A percentile compares a stretch with the other conserved stretches of the same genome.
Conservation (phyloP, 345 rosid genomes). For the Firmiana major region DNA sequence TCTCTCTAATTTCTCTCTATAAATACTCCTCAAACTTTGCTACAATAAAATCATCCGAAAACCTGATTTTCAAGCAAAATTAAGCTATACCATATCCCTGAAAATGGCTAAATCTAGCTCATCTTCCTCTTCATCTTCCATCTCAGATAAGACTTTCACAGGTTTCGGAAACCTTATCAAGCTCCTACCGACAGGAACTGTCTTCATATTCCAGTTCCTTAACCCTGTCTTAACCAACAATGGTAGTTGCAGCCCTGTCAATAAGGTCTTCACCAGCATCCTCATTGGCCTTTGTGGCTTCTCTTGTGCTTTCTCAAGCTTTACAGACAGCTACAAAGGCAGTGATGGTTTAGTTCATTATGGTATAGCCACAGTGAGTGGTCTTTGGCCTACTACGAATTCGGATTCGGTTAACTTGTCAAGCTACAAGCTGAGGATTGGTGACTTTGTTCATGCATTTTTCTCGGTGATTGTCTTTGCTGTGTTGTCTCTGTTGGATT, state of each 20-base stretch:
- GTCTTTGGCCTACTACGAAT: slow-evolving; percentile 51
- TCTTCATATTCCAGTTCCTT: slow-evolving; percentile 75
- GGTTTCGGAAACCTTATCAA: slow-evolving; percentile 69
- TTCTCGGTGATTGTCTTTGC: slow-evolving; percentile 52
- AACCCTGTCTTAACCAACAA: slow-evolving; percentile 71
- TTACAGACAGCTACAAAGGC: slow-evolving; percentile 70
- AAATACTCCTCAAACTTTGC: neutral
- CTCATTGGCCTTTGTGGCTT: slow-evolving; percentile 60
- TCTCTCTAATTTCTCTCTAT: neutral
- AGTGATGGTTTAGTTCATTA: slow-evolving; percentile 44
- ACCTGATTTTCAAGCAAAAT: neutral
- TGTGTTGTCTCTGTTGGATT: slow-evolving; percentile 51
- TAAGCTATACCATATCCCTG: no score
- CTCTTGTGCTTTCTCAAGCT: slow-evolving; percentile 61
- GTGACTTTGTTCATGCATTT: slow-evolving; percentile 65
- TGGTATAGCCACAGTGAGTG: slow-evolving; percentile 54
- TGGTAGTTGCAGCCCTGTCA: slow-evolving; percentile 48
- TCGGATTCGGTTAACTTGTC: slow-evolving; percentile 44
- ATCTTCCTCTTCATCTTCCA: slow-evolving; percentile 25
- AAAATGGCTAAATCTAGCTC: slow-evolving; percentile 6
- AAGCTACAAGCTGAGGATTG: slow-evolving; percentile 42
- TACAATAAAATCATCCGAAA: neutral
- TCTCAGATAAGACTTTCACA: slow-evolving; percentile 40
- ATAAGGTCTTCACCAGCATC: slow-evolving; percentile 51
- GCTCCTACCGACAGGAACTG: slow-evolving; percentile 90